Evolutionary conservation across 768 basidiomycete genomes (phyloP), one percentile per base, ranked within the genome.

Genomic region (Amylocystis lapponica): DNA sequence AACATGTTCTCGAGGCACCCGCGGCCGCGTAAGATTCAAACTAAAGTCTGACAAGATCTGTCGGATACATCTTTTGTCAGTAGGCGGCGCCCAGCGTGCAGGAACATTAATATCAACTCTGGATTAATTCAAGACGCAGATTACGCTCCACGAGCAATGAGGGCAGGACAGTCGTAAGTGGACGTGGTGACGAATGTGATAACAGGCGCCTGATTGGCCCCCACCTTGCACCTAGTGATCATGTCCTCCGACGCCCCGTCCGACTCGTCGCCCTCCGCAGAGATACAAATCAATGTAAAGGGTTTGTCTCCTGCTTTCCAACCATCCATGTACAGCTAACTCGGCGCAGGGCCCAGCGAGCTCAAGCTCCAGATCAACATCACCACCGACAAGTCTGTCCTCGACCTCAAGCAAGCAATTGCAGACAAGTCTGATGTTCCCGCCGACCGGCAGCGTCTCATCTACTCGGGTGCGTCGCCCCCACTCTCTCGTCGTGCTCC

Each of bases 291-390:
- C 45, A 61, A 64, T 44, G 59, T 87, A 60, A 87, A 86, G 63
- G 85, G 85, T 82, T 50, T 45, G 5, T 16, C 22, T 4, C 5
- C 33, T 27, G 32, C 14, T n/a, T 9, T 31, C 16, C 13, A 5
- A 16, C 11, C 9, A n/a, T 39, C 14, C 19, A 14, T 11, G 30
- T 12, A 31, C 8, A 8, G 3, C 11, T 11, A 36, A 43, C 20
- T 46, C 21, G 2, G 36, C 7, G 23, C 46, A 87, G 89, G 93
- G 6, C 91, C 93, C 1, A 88, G 78, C 58, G 94, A 97, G 66
- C 74, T 95, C 66, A 97, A 96, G 71, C 76, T 98, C 26, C 79
- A 90, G 59, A 83, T 98, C 46, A 72, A 79, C 25, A 91, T 97
- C 58, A 65, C 74, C 37, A 74, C 81, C 2, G 81, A 84, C 62